These are phyloP conservation scores for Fusarium foetens DNA, from an alignment of 2,329 filamentous ascomycete species.

Conservation along the genomic window DNA sequence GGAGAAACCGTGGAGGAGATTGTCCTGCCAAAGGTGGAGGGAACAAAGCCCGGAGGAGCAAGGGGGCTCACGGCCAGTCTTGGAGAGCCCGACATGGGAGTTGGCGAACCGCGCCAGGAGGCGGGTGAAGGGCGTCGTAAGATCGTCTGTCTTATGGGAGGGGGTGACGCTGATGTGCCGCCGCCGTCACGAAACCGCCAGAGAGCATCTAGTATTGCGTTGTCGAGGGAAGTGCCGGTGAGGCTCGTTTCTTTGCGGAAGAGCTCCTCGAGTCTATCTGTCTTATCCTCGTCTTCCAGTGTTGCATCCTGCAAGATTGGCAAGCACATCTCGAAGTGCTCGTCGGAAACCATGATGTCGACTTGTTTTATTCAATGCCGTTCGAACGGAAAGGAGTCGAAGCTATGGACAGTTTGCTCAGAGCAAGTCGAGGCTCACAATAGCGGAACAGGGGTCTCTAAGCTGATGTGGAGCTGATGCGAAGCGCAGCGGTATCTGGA, in stretches of 20 bases:
- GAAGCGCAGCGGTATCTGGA: conserved; percentile 13
- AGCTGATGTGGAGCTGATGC: conserved; percentile 29
- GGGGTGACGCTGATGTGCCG: conserved; percentile 75
- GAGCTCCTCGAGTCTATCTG: conserved; percentile 87
- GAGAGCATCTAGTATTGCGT: conserved; percentile 88
- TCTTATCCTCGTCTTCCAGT: conserved; percentile 94
- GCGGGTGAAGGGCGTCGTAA: conserved; percentile 92
- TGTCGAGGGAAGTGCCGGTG: conserved; percentile 81
- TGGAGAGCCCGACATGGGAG: conserved; percentile 84
- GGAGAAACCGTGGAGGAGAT: conserved; percentile 86
- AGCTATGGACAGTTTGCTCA: conserved; percentile 31
- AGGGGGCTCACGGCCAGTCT: conserved; percentile 84
- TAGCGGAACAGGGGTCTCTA: conserved; percentile 27
- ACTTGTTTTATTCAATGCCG: conserved; percentile 15
- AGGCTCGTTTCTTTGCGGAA: conserved; percentile 82
- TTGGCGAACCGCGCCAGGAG: conserved; percentile 87
- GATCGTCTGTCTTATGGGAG: conserved; percentile 87
- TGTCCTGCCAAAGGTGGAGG: conserved; percentile 77
- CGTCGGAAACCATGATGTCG: conserved; percentile 85
- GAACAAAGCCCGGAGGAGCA: conserved; percentile 83
- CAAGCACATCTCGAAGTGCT: conserved; percentile 90
- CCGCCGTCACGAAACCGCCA: conserved; percentile 83
- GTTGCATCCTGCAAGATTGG: conserved; percentile 84
- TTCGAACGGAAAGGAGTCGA: conserved; percentile 12
- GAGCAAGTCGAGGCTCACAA: conserved; percentile 20